phyloP scores from a whole-genome alignment of 2,329 filamentous ascomycete genomes.

The Fusarium armeniacum region DNA sequence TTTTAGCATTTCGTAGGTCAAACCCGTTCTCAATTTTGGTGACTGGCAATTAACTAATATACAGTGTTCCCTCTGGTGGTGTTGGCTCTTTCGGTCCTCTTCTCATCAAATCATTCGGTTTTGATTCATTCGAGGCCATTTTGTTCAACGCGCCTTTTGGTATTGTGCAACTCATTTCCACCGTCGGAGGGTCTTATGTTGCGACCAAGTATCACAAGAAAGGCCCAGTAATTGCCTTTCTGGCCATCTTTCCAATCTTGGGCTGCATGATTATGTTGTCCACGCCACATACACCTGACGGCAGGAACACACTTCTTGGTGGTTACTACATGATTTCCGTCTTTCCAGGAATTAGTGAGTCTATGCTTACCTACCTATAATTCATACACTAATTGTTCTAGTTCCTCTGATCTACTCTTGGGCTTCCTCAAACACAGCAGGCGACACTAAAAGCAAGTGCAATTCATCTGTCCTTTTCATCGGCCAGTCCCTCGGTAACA shows the following conservation, averaged over 20 bases:
- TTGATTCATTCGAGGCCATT: constrained; percentile 67
- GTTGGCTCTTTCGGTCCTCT: constrained; percentile 71
- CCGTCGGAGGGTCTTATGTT: constrained; percentile 68
- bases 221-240: constrained; percentile 69
- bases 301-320: constrained; percentile 60
- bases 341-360: constrained; percentile 62
- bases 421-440: constrained; percentile 71
- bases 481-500: constrained; percentile 73
- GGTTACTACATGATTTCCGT: constrained; percentile 73
- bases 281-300: constrained; percentile 60
- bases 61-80: constrained; percentile 66
- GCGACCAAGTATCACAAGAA: constrained; percentile 69
- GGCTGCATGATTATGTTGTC: constrained; percentile 64
- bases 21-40: rapidly evolving
- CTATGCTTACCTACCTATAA: rapidly evolving
- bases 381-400: background rate
- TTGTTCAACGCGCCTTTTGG: constrained; percentile 74
- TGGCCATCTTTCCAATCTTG: constrained; percentile 66
- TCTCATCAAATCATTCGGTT: constrained; percentile 71
- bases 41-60: background rate
- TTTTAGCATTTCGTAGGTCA: constrained; percentile 65
- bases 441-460: constrained; percentile 76
- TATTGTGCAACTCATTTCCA: constrained; percentile 71
- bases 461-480: constrained; percentile 73
- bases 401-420: constrained; percentile 70